Percentiles rank a stretch among this genome's conserved stretches.
Conservation (phyloP, 2,329 filamentous ascomycete species). For the Neonectria punicea region DNA sequence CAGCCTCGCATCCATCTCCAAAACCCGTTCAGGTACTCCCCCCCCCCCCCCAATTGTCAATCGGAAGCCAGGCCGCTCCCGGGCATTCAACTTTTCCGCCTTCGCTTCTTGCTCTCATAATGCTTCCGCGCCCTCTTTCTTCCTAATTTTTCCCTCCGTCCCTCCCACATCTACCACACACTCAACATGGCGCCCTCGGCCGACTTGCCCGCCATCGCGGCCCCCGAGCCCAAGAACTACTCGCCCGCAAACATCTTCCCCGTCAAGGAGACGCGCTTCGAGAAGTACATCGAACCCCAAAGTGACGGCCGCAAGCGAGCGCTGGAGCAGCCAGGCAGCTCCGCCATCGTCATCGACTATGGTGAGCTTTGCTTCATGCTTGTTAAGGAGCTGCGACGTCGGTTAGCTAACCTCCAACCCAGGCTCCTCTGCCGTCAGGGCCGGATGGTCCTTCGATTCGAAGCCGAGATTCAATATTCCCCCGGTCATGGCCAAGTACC, state of each 20-base stretch:
- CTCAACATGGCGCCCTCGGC: constrained; percentile 64
- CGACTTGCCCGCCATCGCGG: constrained; percentile 53
- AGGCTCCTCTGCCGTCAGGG: constrained; percentile 91
- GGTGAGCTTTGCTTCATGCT: constrained; percentile 62
- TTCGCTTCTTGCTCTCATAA: constrained; percentile 21
- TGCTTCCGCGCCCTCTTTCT: constrained; percentile 29
- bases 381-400: constrained; percentile 19
- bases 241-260: constrained; percentile 67
- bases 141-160: constrained; percentile 19
- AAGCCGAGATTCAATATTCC: constrained; percentile 83
- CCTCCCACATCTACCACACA: constrained; percentile 17
- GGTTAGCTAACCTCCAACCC: constrained; percentile 31
- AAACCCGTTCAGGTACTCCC: constrained; percentile 28
- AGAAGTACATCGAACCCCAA: constrained; percentile 63
- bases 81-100: constrained; percentile 21
- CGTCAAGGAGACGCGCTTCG: constrained; percentile 71
- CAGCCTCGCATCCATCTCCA: constrained; percentile 47
- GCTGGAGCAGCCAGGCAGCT: constrained; percentile 64
- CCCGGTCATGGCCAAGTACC: constrained; percentile 93
- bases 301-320: constrained; percentile 78
- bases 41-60: constrained; percentile 41
- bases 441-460: constrained; percentile 94
- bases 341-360: constrained; percentile 97
- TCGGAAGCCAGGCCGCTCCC: constrained; percentile 24
- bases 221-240: constrained; percentile 55